A percentile compares a stretch with the other conserved stretches of the same genome.
Evolutionary conservation across 2,329 filamentous ascomycete genomes (phyloP).

Genomic region (Ceratocystis variospora): DNA sequence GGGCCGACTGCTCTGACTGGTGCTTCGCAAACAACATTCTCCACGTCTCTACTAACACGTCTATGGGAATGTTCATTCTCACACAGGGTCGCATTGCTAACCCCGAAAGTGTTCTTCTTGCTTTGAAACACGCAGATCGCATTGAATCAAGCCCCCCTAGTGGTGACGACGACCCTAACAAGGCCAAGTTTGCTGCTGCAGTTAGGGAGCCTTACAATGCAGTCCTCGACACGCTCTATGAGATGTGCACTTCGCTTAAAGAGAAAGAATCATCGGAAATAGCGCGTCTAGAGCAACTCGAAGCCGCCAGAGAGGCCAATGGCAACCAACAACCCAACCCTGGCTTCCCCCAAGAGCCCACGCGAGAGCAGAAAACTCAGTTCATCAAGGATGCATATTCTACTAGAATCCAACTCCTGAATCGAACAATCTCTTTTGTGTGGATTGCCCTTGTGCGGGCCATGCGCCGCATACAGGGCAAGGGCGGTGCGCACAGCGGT

Average conservation of each 20-base stretch:
- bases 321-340: conserved; percentile 28
- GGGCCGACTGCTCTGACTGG: conserved; percentile 90
- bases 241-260: conserved; percentile 60
- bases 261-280: conserved; percentile 47
- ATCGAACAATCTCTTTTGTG: conserved; percentile 74
- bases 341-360: conserved; percentile 22
- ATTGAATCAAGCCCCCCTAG: conserved; percentile 65
- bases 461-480: conserved; percentile 87
- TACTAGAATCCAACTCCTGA: conserved; percentile 60
- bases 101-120: conserved; percentile 80
- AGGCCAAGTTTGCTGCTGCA: conserved; percentile 61
- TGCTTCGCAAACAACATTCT: conserved; percentile 63
- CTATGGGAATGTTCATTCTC: conserved; percentile 59
- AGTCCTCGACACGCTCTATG: conserved; percentile 77
- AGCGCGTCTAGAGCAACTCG: conserved; percentile 42
- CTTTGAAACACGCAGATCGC: conserved; percentile 78
- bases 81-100: conserved; percentile 75
- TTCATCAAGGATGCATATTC: conserved; percentile 53
- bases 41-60: conserved; percentile 32
- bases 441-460: conserved; percentile 93
- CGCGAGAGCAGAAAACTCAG: conserved; percentile 47
- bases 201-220: conserved; percentile 74
- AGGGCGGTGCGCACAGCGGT: conserved; percentile 49
- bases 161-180: conserved; percentile 61
- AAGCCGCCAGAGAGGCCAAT: conserved; percentile 22